Base-by-base conservation (phyloP, 805 yeast species). In the Spathaspora passalidarum region DNA sequence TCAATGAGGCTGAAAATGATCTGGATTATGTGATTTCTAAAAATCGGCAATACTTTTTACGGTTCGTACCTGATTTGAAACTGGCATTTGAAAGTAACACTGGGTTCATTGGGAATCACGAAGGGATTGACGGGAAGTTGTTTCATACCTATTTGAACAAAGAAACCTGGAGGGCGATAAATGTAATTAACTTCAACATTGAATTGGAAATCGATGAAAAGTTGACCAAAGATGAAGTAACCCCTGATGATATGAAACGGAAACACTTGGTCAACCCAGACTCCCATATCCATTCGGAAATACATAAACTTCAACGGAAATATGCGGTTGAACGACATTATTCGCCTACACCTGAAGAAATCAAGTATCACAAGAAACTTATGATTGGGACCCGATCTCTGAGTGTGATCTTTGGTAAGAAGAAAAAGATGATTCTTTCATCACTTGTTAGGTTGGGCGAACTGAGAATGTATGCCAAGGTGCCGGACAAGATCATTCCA, bases 61-160 rank as follows among this genome's bases (percentile, higher is more conserved):
- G 76, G 36, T 72, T 66, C 43, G 56, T 72, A 5, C 76, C 77
- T 2, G 65, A 69, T 53, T 56, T 70, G 38, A 56, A 62, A 16
- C 65, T 62, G 41, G 45, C 2, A 8, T 10, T 68, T 20, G 47
- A 54, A 13, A 56, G 58, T 37, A 59, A 54, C 44, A 62, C 62
- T 50, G 57, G 14, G 52, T 57, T 42, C 49, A 56, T n/a, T 53
- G 52, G 8, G 61, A 52, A 14, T 2, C 49, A 59, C 6, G 42
- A 60, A 36, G 75, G 75, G 6, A 59, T 71, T 14, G 71, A 65
- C 46, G 72, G 71, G 11, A 61, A 61, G 45, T 51, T 69, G 3
- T 65, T 58, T 43, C 53, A 57, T 9, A 54, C 56, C 21, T 62
- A 59, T 38, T 45, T 55, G 1, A 56, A 58, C 35, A 48, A 58